Conservation (phyloP, 2,329 filamentous ascomycete species). For the Cladorrhinum sp. region DNA sequence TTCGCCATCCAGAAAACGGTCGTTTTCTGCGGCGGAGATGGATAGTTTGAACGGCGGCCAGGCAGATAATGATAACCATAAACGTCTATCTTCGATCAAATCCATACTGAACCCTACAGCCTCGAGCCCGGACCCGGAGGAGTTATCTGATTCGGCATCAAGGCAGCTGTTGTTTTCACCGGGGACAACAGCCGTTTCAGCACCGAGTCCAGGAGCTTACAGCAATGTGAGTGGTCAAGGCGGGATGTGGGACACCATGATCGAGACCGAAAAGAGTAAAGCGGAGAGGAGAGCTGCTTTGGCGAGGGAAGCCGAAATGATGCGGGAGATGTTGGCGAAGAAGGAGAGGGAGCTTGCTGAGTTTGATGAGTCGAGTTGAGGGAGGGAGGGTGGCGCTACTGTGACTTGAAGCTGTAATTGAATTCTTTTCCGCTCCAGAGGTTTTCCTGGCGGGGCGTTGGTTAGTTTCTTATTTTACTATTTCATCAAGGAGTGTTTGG, state of each 20-base stretch:
- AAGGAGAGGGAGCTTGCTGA: constrained; percentile 71
- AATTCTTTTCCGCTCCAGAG: not conserved
- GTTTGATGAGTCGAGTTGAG: constrained; percentile 21
- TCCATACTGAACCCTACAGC: constrained; percentile 65
- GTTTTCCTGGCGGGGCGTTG: not conserved
- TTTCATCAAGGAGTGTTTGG: not conserved
- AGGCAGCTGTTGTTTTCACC: constrained; percentile 45
- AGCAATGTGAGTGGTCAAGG: constrained; percentile 25
- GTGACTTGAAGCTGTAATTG: not conserved
- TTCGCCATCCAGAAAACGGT: constrained; percentile 61
- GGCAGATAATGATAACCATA: constrained; percentile 46
- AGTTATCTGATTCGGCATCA: constrained; percentile 33
- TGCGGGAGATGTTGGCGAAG: constrained; percentile 67
- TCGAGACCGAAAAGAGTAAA: constrained; percentile 38
- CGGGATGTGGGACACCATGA: constrained; percentile 12
- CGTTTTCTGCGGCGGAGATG: constrained; percentile 60
- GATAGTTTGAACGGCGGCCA: constrained; percentile 32
- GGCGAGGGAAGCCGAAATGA: constrained; percentile 69
- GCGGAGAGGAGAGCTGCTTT: constrained; percentile 63
- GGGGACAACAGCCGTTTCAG: constrained; percentile 39
- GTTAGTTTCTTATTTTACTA: no score
- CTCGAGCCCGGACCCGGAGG: constrained; percentile 28
- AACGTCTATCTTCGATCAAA: constrained; percentile 71
- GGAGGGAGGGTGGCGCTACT: no score
- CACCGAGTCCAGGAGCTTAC: constrained; percentile 41